Evolutionary conservation across 2,329 filamentous ascomycete species (phyloP).

Genomic region (Ophiocordyceps camponoti-rufipedis): DNA sequence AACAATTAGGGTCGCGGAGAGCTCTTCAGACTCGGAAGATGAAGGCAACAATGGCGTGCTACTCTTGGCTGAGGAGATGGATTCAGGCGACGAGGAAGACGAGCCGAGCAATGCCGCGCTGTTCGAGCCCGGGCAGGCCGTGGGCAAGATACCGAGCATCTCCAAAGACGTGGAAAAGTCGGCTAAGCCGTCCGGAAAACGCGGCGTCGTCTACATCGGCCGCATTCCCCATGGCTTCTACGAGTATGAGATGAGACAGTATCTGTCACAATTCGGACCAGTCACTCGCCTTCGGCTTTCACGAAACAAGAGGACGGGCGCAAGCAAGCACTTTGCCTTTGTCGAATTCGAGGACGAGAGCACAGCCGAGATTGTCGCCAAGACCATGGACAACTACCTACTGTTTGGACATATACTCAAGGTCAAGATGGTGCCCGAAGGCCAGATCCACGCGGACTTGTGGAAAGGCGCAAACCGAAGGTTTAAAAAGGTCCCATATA

Average conservation of each 20-base stretch:
- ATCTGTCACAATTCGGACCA: conserved; percentile 83
- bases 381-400: conserved; percentile 96
- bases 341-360: conserved; percentile 70
- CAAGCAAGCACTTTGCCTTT: conserved; percentile 87
- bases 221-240: conserved; percentile 90
- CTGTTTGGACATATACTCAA: conserved; percentile 89
- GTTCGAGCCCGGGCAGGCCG: conserved; percentile 29
- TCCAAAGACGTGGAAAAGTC: conserved; percentile 26
- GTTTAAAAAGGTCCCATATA: conserved; percentile 78
- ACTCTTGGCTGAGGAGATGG: conserved; percentile 23
- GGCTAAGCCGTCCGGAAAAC: conserved; percentile 26
- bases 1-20: conserved; percentile 3
- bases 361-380: conserved; percentile 73
- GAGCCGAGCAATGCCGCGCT: conserved; percentile 14
- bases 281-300: conserved; percentile 67
- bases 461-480: conserved; percentile 84
- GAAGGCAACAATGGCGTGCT: conserved; percentile 23
- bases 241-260: conserved; percentile 84
- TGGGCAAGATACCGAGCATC: conserved; percentile 30
- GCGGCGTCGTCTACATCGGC: conserved; percentile 77
- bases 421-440: conserved; percentile 59
- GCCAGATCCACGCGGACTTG: conserved; percentile 60
- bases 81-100: conserved; percentile 27
- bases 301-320: conserved; percentile 80
- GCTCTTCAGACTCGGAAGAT: conserved; percentile 16